Evolutionary conservation across 1,139 yeast species (phyloP).

Genomic region (Diutina pseudorugosa): DNA sequence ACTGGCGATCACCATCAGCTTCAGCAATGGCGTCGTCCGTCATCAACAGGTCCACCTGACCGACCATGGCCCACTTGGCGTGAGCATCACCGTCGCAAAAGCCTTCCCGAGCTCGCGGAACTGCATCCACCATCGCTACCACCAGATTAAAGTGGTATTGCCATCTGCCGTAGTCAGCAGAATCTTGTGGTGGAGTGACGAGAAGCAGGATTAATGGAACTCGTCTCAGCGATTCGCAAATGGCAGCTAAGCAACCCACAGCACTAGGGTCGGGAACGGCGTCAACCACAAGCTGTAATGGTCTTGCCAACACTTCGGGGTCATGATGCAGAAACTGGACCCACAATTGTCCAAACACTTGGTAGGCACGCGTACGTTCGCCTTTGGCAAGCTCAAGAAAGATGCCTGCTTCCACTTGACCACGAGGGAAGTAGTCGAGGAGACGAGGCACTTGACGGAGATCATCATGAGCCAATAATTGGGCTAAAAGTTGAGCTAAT

Average conservation of each 20-base stretch:
- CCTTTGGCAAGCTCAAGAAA: neutral
- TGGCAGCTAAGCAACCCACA: neutral
- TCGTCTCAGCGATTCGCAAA: neutral
- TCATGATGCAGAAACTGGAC: neutral
- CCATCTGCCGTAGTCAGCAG: neutral
- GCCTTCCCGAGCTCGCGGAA: neutral
- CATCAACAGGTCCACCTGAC: neutral
- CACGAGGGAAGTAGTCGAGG: neutral
- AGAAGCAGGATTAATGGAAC: neutral
- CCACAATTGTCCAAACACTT: neutral
- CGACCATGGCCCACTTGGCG: neutral
- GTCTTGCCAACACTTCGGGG: constrained; percentile 1
- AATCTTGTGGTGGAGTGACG: neutral
- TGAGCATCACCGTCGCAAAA: neutral
- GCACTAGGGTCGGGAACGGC: neutral
- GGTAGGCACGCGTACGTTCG: neutral
- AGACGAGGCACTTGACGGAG: neutral
- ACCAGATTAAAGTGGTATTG: constrained; percentile 1
- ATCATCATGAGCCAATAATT: neutral
- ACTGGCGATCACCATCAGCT: neutral
- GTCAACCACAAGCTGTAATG: neutral
- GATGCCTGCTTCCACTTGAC: constrained; percentile 2
- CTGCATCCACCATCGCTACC: neutral
- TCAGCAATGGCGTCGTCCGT: neutral
- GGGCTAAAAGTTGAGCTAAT: neutral